These are phyloP conservation scores for Termitomyces sp. DNA, from an alignment of 768 basidiomycete genomes.

Conservation along the genomic window DNA sequence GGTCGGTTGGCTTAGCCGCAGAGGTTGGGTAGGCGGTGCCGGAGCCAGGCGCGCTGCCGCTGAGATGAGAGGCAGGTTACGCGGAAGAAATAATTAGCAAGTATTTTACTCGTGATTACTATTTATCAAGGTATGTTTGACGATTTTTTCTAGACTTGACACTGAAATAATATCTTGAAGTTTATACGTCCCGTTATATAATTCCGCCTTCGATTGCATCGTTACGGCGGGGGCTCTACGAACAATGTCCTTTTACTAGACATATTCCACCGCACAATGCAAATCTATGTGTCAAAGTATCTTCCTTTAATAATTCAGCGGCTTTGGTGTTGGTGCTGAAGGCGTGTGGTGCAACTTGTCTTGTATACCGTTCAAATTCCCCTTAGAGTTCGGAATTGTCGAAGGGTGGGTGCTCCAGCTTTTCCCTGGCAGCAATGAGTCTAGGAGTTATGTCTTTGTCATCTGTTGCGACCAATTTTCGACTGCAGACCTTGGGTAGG, in stretches of 20 bases:
- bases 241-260: not conserved
- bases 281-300: constrained; percentile 41
- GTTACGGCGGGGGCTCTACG: constrained; percentile 15
- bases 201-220: not conserved
- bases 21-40: constrained; percentile 79
- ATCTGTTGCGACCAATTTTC: constrained; percentile 30
- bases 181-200: not conserved
- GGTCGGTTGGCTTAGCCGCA: constrained; percentile 75
- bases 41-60: constrained; percentile 61
- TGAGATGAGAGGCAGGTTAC: constrained; percentile 41
- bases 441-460: constrained; percentile 56
- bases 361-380: constrained; percentile 22
- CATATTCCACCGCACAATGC: not conserved
- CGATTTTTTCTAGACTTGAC: not conserved
- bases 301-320: constrained; percentile 59
- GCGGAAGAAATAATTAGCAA: constrained; percentile 20
- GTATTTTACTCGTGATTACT: not conserved
- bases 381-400: constrained; percentile 15
- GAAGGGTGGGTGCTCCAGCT: constrained; percentile 51
- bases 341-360: constrained; percentile 59
- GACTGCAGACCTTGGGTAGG: too few species aligned
- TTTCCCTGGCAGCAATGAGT: constrained; percentile 52
- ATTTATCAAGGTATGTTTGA: constrained; percentile 2
- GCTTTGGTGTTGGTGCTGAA: constrained; percentile 49
- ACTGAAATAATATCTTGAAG: not conserved